These are phyloP conservation scores for Haberlea rhodopensis DNA, from an alignment of 257 asterid genomes.

Conservation along the genomic window DNA sequence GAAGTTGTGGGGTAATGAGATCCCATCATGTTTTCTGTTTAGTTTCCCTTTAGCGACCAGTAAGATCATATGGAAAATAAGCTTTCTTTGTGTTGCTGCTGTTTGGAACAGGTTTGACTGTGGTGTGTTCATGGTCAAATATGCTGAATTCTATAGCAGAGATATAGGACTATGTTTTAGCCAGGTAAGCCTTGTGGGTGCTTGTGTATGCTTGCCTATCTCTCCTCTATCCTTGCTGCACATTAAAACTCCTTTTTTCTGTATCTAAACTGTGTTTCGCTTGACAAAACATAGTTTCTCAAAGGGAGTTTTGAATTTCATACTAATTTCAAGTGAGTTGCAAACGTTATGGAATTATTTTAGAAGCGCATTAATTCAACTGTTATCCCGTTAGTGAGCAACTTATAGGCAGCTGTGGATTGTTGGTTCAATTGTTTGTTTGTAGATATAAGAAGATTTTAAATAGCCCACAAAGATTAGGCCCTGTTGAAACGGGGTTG, in stretches of 20 bases:
- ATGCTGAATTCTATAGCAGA: slow-evolving; percentile 89
- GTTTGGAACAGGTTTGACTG: slow-evolving; percentile 70
- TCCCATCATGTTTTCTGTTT: not conserved
- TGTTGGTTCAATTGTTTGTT: too few relatives aligned
- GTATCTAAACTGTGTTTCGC: not conserved
- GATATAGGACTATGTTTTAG: slow-evolving; percentile 69
- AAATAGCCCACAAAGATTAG: too few relatives aligned
- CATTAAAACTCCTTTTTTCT: not conserved
- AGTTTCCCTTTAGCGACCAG: slow-evolving; percentile 9
- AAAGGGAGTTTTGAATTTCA: too few relatives aligned
- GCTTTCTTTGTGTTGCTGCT: slow-evolving; percentile 16
- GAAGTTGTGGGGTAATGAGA: not conserved
- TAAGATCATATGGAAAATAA: too few relatives aligned
- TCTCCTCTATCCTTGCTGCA: not conserved
- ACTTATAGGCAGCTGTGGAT: too few relatives aligned
- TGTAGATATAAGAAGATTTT: too few relatives aligned
- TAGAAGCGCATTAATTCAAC: too few relatives aligned
- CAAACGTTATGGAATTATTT: too few relatives aligned
- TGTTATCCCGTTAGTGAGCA: too few relatives aligned
- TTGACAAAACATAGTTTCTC: too few relatives aligned
- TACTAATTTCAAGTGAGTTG: too few relatives aligned
- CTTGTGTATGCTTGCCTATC: not conserved
- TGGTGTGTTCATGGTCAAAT: slow-evolving; percentile 91
- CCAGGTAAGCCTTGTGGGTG: slow-evolving; percentile 50
- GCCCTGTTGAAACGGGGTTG: too few relatives aligned